These are phyloP conservation scores for Colletotrichum sp. DNA, from an alignment of 2,329 filamentous ascomycete genomes.

Conservation along the genomic window DNA sequence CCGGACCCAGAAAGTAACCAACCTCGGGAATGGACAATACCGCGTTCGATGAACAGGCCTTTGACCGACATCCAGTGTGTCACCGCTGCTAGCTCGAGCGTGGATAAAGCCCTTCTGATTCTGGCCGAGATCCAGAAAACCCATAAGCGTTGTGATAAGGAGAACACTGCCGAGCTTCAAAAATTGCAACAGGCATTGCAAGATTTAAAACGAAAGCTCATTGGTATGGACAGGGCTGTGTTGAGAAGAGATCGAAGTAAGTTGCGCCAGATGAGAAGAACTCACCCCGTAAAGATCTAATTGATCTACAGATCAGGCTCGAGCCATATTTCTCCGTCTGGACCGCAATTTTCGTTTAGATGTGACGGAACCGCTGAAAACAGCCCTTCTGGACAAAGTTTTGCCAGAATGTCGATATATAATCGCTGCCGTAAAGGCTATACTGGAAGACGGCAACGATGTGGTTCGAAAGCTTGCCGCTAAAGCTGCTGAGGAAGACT, in stretches of 20 bases:
- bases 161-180: not conserved
- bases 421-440: not conserved
- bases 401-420: not conserved
- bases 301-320: not conserved
- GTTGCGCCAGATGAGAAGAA: not conserved
- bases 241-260: not conserved
- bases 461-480: not conserved
- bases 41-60: not conserved
- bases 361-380: not conserved
- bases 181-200: not conserved
- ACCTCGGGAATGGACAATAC: not conserved
- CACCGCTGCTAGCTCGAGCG: not conserved
- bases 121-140: not conserved
- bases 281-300: not conserved
- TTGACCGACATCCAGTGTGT: not conserved
- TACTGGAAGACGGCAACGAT: not conserved
- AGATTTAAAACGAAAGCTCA: not conserved
- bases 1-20: not conserved
- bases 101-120: not conserved
- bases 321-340: not conserved
- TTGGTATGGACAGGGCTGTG: rapidly evolving
- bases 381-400: not conserved
- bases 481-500: not conserved
- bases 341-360: not conserved
- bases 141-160: not conserved